These are phyloP conservation scores for Pseudocercospora fijiensis DNA, from an alignment of 2,329 filamentous ascomycete genomes.

Conservation along the genomic window DNA sequence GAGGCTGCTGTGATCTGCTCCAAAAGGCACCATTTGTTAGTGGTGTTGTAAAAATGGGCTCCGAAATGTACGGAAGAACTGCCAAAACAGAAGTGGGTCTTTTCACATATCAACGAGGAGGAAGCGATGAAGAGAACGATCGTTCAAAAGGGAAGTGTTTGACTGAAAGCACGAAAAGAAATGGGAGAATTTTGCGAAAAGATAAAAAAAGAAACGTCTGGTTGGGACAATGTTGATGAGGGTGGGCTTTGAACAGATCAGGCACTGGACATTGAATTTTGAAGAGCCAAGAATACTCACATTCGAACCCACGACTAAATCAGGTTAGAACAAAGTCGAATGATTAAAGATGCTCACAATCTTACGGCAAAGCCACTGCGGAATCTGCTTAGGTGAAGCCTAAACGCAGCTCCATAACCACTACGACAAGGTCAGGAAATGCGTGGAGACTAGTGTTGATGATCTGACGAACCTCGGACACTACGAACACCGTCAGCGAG, in stretches of 20 bases:
- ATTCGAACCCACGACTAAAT: slow-evolving; percentile 2
- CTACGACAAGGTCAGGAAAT: slow-evolving; percentile 22
- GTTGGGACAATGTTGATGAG: not conserved
- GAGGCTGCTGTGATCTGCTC: too few species aligned
- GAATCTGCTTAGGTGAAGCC: slow-evolving; percentile 30
- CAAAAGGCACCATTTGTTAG: too few species aligned
- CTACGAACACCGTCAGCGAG: not conserved
- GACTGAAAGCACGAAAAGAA: too few species aligned
- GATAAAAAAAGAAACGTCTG: not conserved
- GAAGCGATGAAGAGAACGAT: too few species aligned
- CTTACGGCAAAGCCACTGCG: slow-evolving; percentile 31
- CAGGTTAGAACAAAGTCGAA: not conserved
- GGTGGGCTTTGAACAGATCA: not conserved
- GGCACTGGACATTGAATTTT: too few species aligned
- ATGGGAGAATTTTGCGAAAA: not conserved
- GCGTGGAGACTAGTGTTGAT: not conserved
- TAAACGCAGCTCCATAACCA: slow-evolving; percentile 36
- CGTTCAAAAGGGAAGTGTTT: too few species aligned
- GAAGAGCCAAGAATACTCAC: not conserved
- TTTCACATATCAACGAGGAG: not conserved
- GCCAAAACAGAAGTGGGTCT: not conserved
- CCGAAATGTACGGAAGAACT: not conserved
- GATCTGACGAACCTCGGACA: not conserved
- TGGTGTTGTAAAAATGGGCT: too few species aligned
- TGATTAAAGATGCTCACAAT: not conserved